phyloP scores from a whole-genome alignment of 208 protist genomes.

The Crithidia brevicula region DNA sequence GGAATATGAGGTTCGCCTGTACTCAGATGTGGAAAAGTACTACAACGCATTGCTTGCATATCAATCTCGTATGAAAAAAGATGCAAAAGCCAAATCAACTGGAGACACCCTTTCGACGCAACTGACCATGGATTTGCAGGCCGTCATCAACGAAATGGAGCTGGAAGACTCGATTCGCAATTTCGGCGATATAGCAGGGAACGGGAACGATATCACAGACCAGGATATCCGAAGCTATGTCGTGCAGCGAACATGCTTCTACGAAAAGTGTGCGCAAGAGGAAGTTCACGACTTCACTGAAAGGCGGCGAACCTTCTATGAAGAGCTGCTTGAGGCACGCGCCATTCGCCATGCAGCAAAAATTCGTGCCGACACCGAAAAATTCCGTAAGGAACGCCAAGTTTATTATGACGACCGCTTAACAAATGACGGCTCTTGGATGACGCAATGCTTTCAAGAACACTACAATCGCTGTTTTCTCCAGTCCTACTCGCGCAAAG shows the following conservation, averaged over 20 bases:
- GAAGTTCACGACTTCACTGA: slow-evolving; percentile 42
- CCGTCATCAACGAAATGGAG: slow-evolving; percentile 34
- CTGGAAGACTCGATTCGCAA: slow-evolving; percentile 32
- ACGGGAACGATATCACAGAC: slow-evolving; percentile 46
- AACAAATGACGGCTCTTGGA: slow-evolving; percentile 38
- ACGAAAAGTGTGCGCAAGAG: slow-evolving; percentile 48
- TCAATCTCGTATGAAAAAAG: slow-evolving; percentile 18
- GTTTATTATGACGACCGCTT: slow-evolving; percentile 43
- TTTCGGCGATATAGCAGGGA: slow-evolving; percentile 34
- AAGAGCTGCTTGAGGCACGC: slow-evolving; percentile 53
- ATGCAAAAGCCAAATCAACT: not conserved
- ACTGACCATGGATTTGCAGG: slow-evolving; percentile 28
- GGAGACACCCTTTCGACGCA: slow-evolving; percentile 26
- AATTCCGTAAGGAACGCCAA: slow-evolving; percentile 37
- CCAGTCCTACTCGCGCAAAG: slow-evolving; percentile 44
- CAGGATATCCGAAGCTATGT: slow-evolving; percentile 54
- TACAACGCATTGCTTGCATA: slow-evolving; percentile 42
- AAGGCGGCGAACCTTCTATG: slow-evolving; percentile 49
- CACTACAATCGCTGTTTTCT: slow-evolving; percentile 67
- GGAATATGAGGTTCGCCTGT: slow-evolving; percentile 40
- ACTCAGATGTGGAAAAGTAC: slow-evolving; percentile 47
- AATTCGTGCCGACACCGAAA: slow-evolving; percentile 45
- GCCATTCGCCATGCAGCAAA: slow-evolving; percentile 49
- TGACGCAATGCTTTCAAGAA: slow-evolving; percentile 46
- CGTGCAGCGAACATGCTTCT: slow-evolving; percentile 44